Conservation (phyloP, 108 stramenopile species). For the Nitzschia sp. region DNA sequence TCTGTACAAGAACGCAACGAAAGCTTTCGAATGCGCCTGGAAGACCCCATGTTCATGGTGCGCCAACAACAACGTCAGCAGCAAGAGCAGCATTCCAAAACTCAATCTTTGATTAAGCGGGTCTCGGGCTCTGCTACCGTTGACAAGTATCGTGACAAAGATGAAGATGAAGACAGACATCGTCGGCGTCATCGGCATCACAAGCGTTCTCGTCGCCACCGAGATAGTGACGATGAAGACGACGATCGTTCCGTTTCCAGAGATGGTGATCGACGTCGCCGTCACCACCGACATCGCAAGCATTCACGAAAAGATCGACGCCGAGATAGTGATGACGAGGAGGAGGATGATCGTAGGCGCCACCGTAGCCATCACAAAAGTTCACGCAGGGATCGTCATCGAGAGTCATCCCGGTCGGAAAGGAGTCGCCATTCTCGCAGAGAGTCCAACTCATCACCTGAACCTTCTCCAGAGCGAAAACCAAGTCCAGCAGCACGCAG, state of each 20-base stretch:
- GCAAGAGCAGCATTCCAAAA: constrained; percentile 52
- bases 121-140: constrained; percentile 40
- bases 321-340: background rate
- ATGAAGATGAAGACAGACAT: constrained; percentile 1
- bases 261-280: constrained; percentile 2
- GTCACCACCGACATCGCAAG: background rate
- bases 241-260: background rate
- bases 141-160: constrained; percentile 4
- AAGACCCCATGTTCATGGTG: constrained; percentile 88
- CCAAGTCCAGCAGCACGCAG: constrained; percentile 20
- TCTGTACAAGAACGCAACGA: constrained; percentile 62
- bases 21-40: constrained; percentile 68
- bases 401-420: too few relatives aligned
- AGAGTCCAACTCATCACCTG: too few relatives aligned
- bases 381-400: too few relatives aligned
- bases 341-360: constrained; percentile 1
- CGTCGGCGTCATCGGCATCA: background rate
- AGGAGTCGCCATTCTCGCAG: too few relatives aligned
- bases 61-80: constrained; percentile 49
- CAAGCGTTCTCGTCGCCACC: constrained; percentile 7
- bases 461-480: too few relatives aligned
- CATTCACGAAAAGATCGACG: background rate
- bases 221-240: constrained; percentile 7
- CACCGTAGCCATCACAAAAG: background rate
- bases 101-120: constrained; percentile 54